These are phyloP conservation scores for Blastobotrys elegans DNA, from an alignment of 1,139 yeast genomes.

Conservation along the genomic window DNA sequence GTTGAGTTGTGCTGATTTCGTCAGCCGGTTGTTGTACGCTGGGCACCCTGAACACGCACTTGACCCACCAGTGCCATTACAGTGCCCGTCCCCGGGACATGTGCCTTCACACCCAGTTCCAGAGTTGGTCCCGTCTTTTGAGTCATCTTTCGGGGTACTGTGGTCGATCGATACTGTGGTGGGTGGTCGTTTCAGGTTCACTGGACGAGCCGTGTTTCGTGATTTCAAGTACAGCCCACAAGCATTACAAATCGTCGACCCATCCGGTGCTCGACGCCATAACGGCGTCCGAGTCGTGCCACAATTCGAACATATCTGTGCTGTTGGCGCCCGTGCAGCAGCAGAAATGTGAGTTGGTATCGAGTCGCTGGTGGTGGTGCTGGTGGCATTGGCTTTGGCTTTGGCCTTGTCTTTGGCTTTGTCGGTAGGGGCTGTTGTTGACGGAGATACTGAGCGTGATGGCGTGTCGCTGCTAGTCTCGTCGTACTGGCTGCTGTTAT, in stretches of 20 bases:
- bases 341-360: neutral
- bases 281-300: conserved; percentile 65
- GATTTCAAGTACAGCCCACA: conserved; percentile 52
- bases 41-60: conserved; percentile 80
- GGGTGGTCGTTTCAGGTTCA: conserved; percentile 64
- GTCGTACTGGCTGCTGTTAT: neutral
- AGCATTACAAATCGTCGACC: conserved; percentile 65
- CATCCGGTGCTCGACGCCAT: conserved; percentile 66
- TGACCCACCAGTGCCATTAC: conserved; percentile 85
- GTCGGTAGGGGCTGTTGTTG: neutral
- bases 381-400: conserved; percentile 2
- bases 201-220: conserved; percentile 42
- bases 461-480: neutral
- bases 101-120: conserved; percentile 41
- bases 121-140: neutral
- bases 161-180: conserved; percentile 25
- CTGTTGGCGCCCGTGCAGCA: conserved; percentile 15
- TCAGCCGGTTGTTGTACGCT: conserved; percentile 65
- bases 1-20: conserved; percentile 22
- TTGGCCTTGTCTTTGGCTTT: neutral
- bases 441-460: neutral
- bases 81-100: conserved; percentile 78
- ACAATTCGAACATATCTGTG: conserved; percentile 58
- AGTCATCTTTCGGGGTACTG: neutral
- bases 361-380: neutral